A percentile compares a stretch with the other conserved stretches of the same genome.
These are phyloP conservation scores for Evernia prunastri DNA, from an alignment of 495 filamentous ascomycete genomes.

Conservation along the genomic window DNA sequence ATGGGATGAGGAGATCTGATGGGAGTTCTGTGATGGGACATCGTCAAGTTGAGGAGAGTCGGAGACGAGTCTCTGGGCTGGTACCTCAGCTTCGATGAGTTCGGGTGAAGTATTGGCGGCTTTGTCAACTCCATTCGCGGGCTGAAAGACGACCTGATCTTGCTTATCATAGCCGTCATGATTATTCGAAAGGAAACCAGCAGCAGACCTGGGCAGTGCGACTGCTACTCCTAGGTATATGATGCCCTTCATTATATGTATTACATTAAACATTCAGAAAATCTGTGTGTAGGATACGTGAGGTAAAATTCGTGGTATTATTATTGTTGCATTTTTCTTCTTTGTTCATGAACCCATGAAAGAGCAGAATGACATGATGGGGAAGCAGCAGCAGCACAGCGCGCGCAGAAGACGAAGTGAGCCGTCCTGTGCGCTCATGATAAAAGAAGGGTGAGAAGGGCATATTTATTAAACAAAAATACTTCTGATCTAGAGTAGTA, in stretches of 20 bases:
- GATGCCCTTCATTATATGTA: conserved; percentile 56
- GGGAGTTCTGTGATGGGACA: neutral
- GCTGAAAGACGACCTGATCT: neutral
- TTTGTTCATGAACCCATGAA: neutral
- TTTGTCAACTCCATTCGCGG: neutral
- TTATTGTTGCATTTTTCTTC: neutral
- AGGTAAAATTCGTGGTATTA: neutral
- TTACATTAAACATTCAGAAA: conserved; percentile 9
- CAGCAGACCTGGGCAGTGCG: conserved; percentile 56
- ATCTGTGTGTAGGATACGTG: neutral
- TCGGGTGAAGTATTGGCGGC: neutral
- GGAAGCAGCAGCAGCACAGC: neutral
- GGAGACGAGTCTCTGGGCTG: neutral
- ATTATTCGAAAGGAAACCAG: conserved; percentile 32
- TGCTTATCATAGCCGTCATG: neutral
- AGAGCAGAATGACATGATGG: neutral
- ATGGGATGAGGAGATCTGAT: conserved; percentile 1
- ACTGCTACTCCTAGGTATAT: conserved; percentile 59
- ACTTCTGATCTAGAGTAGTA: too few relatives aligned
- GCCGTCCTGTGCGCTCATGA: neutral
- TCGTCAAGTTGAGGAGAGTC: neutral
- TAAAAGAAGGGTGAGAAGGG: neutral
- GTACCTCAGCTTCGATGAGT: neutral
- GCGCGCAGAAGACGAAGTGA: neutral
- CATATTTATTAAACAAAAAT: too few relatives aligned